Evolutionary conservation across 257 asterid species (phyloP).

Genomic region (Scutellaria galericulata): DNA sequence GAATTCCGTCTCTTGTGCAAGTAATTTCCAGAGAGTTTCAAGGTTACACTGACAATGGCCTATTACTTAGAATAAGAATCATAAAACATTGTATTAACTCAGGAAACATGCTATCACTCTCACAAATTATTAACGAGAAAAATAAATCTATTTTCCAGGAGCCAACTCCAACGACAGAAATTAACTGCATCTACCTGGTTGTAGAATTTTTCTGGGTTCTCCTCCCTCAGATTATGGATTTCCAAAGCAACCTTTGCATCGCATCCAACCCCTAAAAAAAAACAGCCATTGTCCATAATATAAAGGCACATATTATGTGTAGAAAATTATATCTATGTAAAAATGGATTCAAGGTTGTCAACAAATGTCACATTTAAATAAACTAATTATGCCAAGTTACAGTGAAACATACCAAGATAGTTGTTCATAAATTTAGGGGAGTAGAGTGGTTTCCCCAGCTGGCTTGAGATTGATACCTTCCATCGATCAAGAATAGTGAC

Average conservation of each 20-base stretch:
- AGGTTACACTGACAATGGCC: conserved; percentile 5
- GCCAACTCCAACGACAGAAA: conserved; percentile 17
- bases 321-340: conserved; percentile 5
- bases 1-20: background rate
- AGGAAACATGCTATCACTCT: no score
- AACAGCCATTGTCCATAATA: conserved; percentile 27
- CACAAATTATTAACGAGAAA: background rate
- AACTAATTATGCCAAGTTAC: conserved; percentile 23
- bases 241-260: conserved; percentile 99
- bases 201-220: conserved; percentile 98
- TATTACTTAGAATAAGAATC: background rate
- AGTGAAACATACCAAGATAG: conserved; percentile 76
- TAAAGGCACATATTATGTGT: background rate
- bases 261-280: conserved; percentile 88
- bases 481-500: conserved; percentile 98
- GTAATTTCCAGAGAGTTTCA: conserved; percentile 3
- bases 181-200: conserved; percentile 69
- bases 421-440: conserved; percentile 84
- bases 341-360: conserved; percentile 27
- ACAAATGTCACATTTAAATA: conserved; percentile 17
- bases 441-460: conserved; percentile 68
- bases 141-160: conserved; percentile 20
- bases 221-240: conserved; percentile 96
- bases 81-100: background rate
- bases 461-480: conserved; percentile 75